Percentiles rank a stretch among this genome's conserved stretches.
Conservation (phyloP, 768 basidiomycete genomes). For the Gymnopilus dilepis region DNA sequence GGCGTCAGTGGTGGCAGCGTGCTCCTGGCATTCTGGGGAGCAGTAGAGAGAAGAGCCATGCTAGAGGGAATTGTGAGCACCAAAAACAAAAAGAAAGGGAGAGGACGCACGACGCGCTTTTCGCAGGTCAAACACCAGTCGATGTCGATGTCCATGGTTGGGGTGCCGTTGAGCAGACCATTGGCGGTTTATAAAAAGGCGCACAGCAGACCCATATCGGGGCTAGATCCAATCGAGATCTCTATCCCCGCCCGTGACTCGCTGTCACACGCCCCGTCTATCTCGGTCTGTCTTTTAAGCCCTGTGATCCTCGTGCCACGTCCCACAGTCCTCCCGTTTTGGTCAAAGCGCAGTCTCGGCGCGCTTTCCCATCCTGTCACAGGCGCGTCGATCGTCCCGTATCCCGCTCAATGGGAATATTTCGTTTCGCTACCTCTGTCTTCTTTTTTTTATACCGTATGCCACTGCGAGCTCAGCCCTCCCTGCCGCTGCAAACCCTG, state of each 20-base stretch:
- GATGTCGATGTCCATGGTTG: constrained; percentile 51
- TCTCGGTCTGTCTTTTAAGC: constrained; percentile 28
- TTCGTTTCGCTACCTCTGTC: not conserved
- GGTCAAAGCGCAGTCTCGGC: constrained; percentile 8
- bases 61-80: constrained; percentile 26
- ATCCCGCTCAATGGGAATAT: constrained; percentile 9
- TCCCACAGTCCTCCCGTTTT: not conserved
- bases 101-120: constrained; percentile 55
- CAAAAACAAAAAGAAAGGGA: constrained; percentile 16
- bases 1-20: constrained; percentile 33
- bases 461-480: too few relatives aligned
- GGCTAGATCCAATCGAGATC: constrained; percentile 15
- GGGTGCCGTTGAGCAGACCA: constrained; percentile 16
- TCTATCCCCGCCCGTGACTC: constrained; percentile 1
- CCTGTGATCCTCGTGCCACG: constrained; percentile 1
- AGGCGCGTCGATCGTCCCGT: constrained; percentile 7
- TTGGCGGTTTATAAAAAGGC: constrained; percentile 25
- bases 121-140: constrained; percentile 77
- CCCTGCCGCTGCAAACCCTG: not conserved
- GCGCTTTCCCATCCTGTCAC: constrained; percentile 8
- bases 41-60: constrained; percentile 54
- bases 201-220: constrained; percentile 8
- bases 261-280: constrained; percentile 19
- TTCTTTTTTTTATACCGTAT: not conserved
- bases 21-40: constrained; percentile 47